phyloP scores from a whole-genome alignment of 176 grass and related monocot genomes.

The Bromus sterilis region DNA sequence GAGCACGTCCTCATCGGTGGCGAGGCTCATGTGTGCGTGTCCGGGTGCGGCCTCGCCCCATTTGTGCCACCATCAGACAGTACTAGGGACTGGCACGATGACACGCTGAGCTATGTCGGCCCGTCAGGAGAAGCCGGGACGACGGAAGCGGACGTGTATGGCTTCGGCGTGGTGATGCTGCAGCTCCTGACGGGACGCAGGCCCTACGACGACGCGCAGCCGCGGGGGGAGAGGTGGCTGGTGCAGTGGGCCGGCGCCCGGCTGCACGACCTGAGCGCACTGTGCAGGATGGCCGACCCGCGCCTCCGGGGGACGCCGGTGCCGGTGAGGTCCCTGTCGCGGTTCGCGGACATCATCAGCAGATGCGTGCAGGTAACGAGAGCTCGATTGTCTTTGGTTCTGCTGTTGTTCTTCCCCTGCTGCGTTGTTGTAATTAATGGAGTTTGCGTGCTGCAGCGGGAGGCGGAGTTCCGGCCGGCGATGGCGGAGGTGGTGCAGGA shows the following conservation, averaged over 20 bases:
- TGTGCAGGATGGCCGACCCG: conserved; percentile 51
- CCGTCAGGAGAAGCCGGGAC: conserved; percentile 5
- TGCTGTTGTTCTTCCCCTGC: neutral
- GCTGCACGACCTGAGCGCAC: conserved; percentile 48
- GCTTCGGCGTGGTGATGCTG: conserved; percentile 62
- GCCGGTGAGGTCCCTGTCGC: conserved; percentile 48
- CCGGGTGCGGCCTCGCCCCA: conserved; percentile 23
- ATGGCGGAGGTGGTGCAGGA: conserved; percentile 59
- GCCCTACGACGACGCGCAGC: conserved; percentile 39
- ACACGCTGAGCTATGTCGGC: conserved; percentile 23
- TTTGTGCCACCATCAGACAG: neutral
- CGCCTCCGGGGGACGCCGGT: neutral
- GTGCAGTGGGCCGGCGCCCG: conserved; percentile 43
- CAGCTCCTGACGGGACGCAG: conserved; percentile 57
- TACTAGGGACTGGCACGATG: neutral
- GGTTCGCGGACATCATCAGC: conserved; percentile 59
- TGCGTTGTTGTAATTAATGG: neutral
- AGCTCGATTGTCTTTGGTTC: neutral
- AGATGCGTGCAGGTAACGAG: conserved; percentile 43
- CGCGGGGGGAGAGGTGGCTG: conserved; percentile 36
- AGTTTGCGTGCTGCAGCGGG: conserved; percentile 19
- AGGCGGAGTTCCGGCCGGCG: conserved; percentile 45
- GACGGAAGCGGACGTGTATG: conserved; percentile 29
- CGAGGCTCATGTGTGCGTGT: conserved; percentile 23
- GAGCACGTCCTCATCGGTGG: conserved; percentile 36